A percentile compares a stretch with the other conserved stretches of the same genome.
These are phyloP conservation scores for Cladosporium sp. DNA, from an alignment of 2,329 filamentous ascomycete genomes.

Conservation along the genomic window DNA sequence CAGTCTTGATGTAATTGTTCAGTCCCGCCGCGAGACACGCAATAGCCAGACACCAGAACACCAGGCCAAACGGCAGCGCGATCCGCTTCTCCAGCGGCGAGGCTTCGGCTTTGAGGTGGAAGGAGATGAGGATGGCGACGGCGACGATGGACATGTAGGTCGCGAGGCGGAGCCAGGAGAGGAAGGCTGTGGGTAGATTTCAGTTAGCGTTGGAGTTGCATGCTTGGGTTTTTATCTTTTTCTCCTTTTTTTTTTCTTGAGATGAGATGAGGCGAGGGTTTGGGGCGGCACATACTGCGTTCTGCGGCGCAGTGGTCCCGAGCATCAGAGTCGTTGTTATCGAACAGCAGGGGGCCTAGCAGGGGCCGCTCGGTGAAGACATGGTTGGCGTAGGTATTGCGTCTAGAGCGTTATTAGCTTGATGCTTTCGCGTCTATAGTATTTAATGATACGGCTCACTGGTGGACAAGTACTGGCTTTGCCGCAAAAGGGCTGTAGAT, in stretches of 20 bases:
- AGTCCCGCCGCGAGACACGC: conserved; percentile 76
- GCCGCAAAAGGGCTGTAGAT: conserved; percentile 54
- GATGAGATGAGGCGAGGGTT: not conserved
- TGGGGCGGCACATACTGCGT: conserved; percentile 52
- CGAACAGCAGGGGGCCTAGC: conserved; percentile 69
- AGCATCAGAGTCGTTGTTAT: conserved; percentile 73
- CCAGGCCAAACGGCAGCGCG: conserved; percentile 77
- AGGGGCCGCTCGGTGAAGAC: conserved; percentile 65
- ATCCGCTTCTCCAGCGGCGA: conserved; percentile 71
- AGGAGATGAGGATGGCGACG: conserved; percentile 87
- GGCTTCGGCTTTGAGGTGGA: conserved; percentile 79
- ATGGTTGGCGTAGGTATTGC: conserved; percentile 44
- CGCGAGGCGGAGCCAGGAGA: conserved; percentile 86
- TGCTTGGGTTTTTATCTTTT: not conserved
- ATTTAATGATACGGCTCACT: conserved; percentile 35
- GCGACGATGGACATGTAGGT: conserved; percentile 90
- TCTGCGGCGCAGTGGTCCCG: conserved; percentile 80
- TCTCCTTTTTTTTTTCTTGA: not conserved
- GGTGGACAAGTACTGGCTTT: conserved; percentile 53
- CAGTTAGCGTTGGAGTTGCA: not conserved
- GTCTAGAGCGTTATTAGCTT: conserved; percentile 26
- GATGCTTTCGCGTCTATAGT: not conserved
- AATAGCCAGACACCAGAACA: conserved; percentile 84
- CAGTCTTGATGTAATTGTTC: conserved; percentile 81
- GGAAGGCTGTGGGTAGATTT: conserved; percentile 57